Evolutionary conservation across 1,284 basidiomycete species (phyloP).

Genomic region (Macrocystidia cucumis): DNA sequence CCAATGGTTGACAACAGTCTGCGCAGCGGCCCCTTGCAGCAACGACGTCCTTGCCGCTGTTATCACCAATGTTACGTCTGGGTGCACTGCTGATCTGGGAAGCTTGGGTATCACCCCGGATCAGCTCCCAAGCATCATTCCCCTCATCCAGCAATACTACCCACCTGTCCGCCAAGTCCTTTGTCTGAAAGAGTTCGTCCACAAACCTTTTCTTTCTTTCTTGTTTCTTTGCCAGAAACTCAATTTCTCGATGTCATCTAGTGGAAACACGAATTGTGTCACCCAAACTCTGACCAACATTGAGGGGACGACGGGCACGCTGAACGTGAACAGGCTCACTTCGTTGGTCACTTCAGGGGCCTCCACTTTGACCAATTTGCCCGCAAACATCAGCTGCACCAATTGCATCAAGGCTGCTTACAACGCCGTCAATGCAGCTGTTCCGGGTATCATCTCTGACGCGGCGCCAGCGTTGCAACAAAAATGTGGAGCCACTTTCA

Average conservation of each 20-base stretch:
- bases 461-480: conserved; percentile 23
- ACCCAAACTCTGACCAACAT: conserved; percentile 44
- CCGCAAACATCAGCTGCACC: conserved; percentile 42
- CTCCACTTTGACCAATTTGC: conserved; percentile 16
- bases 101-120: conserved; percentile 19
- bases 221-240: background rate
- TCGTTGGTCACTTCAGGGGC: conserved; percentile 11
- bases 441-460: conserved; percentile 26
- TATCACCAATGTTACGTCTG: conserved; percentile 37
- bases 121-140: conserved; percentile 20
- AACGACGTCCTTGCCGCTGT: conserved; percentile 42
- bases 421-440: conserved; percentile 32
- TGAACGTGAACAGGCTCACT: conserved; percentile 16
- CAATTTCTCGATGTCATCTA: conserved; percentile 6
- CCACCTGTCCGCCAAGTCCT: conserved; percentile 43
- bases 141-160: conserved; percentile 38
- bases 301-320: conserved; percentile 29
- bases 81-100: conserved; percentile 45
- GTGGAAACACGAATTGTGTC: conserved; percentile 38
- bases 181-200: conserved; percentile 47
- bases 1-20: conserved; percentile 50
- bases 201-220: conserved; percentile 13
- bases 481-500: conserved; percentile 45
- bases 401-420: conserved; percentile 47
- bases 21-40: conserved; percentile 44